phyloP scores from a whole-genome alignment of 2,329 filamentous ascomycete species.

The Cryphonectria naterciae region DNA sequence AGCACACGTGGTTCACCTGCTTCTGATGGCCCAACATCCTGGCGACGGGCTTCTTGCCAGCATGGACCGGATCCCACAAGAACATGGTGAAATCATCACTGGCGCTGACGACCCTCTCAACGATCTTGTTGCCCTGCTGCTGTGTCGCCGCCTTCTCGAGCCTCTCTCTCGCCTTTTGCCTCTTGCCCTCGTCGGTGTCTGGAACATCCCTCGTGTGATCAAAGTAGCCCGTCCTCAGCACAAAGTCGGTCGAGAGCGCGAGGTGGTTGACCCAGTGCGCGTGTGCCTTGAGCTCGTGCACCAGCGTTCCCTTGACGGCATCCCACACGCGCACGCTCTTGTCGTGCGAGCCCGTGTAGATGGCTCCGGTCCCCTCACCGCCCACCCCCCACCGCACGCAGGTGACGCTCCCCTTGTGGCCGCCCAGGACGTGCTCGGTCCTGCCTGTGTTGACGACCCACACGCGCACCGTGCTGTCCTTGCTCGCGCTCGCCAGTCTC shows the following conservation, averaged over 20 bases:
- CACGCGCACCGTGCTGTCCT: conserved; percentile 84
- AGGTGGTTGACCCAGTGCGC: conserved; percentile 97
- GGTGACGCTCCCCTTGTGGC: conserved; percentile 86
- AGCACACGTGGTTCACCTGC: conserved; percentile 93
- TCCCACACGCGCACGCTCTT: conserved; percentile 94
- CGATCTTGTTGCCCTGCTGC: conserved; percentile 70
- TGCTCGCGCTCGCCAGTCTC: conserved; percentile 82
- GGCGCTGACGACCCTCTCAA: conserved; percentile 85
- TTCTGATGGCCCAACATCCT: conserved; percentile 93
- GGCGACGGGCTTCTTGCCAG: conserved; percentile 81
- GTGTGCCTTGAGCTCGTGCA: conserved; percentile 80
- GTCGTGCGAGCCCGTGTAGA: conserved; percentile 87
- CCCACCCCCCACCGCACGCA: conserved; percentile 83
- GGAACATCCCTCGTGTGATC: conserved; percentile 78
- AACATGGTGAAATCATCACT: conserved; percentile 97
- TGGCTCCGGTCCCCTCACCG: conserved; percentile 68
- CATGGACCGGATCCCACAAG: conserved; percentile 80
- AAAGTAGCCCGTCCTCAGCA: conserved; percentile 81
- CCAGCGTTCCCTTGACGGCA: conserved; percentile 73
- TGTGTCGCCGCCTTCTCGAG: conserved; percentile 77
- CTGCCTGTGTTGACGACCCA: conserved; percentile 81
- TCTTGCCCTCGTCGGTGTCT: conserved; percentile 68
- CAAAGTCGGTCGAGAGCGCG: conserved; percentile 90
- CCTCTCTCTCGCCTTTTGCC: conserved; percentile 74
- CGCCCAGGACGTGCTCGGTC: conserved; percentile 81